These are phyloP conservation scores for Phialophora tarda DNA, from an alignment of 2,329 filamentous ascomycete species.

Conservation along the genomic window DNA sequence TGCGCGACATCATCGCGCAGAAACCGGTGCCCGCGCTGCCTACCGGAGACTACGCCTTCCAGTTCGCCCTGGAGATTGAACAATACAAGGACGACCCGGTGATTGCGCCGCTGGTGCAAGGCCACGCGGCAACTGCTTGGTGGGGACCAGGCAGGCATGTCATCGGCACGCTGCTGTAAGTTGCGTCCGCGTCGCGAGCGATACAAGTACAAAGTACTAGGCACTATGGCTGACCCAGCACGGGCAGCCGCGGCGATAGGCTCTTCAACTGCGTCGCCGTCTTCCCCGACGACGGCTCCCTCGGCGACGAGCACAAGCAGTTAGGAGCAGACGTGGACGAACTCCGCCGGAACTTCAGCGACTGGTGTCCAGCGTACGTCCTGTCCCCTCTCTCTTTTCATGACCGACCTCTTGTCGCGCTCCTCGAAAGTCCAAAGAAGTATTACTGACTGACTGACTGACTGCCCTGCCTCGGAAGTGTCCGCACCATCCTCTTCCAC, in stretches of 20 bases:
- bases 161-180: conserved; percentile 14
- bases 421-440: background rate
- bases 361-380: conserved; percentile 17
- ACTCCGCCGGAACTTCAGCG: conserved; percentile 15
- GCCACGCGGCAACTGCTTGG: conserved; percentile 14
- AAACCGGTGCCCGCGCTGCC: conserved; percentile 6
- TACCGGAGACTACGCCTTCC: conserved; percentile 12
- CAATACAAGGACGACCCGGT: conserved; percentile 13
- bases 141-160: conserved; percentile 17
- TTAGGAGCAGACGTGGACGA: conserved; percentile 13
- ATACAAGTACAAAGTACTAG: background rate
- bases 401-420: background rate
- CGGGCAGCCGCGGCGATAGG: conserved; percentile 9
- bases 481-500: conserved; percentile 15
- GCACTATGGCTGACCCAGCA: background rate
- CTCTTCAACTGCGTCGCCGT: conserved; percentile 18
- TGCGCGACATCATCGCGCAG: conserved; percentile 15
- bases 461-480: background rate
- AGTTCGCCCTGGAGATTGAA: conserved; percentile 9
- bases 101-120: conserved; percentile 17
- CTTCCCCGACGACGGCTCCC: conserved; percentile 17
- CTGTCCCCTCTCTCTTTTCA: background rate
- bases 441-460: background rate
- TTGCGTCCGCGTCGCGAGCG: background rate
- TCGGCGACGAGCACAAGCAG: conserved; percentile 18